Conservation (phyloP, 805 yeast species). For the Candida oleophila region DNA sequence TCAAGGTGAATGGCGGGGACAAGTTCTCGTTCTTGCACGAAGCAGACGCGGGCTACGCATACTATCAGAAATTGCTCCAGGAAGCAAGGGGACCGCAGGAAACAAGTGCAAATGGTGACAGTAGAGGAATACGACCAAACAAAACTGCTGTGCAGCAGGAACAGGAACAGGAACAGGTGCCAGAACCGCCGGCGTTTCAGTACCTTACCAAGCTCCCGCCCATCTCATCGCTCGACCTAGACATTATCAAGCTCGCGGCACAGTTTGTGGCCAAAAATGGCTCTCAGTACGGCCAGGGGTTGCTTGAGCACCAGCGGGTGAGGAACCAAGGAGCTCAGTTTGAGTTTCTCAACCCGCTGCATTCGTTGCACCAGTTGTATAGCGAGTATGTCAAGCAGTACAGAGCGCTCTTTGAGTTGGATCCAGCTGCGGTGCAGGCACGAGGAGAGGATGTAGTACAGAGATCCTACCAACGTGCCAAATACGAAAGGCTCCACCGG, state of each 20-base stretch:
- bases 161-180: not conserved
- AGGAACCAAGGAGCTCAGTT: constrained; percentile 52
- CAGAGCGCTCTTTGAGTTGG: constrained; percentile 18
- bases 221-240: constrained; percentile 63
- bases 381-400: constrained; percentile 57
- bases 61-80: constrained; percentile 51
- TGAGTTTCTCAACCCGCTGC: constrained; percentile 60
- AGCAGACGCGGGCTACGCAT: constrained; percentile 54
- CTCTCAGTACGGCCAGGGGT: constrained; percentile 28
- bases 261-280: constrained; percentile 65
- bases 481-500: constrained; percentile 41
- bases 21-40: constrained; percentile 65
- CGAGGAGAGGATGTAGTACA: constrained; percentile 24
- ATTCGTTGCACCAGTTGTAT: constrained; percentile 60
- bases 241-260: constrained; percentile 72
- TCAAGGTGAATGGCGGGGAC: constrained; percentile 47
- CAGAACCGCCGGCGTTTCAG: constrained; percentile 19
- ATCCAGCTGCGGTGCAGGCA: constrained; percentile 8
- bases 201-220: constrained; percentile 29
- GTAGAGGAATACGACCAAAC: not conserved
- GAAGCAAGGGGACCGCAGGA: constrained; percentile 18
- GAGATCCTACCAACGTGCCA: constrained; percentile 56
- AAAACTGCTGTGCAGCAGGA: not conserved
- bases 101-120: not conserved
- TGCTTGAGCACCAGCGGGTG: constrained; percentile 37